Evolutionary conservation across 257 asterid genomes (phyloP), one percentile per base, ranked within the genome.

Genomic region (Gentiana dahurica): DNA sequence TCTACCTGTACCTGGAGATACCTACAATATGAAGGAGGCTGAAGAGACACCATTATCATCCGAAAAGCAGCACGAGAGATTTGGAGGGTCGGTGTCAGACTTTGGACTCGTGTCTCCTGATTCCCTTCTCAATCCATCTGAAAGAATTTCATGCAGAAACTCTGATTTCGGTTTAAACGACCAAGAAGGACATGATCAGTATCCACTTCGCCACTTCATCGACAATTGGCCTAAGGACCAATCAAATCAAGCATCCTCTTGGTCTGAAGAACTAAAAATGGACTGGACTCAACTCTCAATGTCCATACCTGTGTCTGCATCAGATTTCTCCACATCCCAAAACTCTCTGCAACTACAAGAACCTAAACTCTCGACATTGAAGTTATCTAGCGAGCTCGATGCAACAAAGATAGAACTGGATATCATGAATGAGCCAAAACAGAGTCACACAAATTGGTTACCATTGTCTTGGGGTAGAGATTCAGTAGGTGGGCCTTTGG

Each of bases 251-350:
- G 58, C 65, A 54, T 53, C 89, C 8, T 53, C 84, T 4, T 82
- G 95, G 94, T 72, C 79, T 0, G 84, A 76, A 47, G 78, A 86
- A 60, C 79, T 77, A 12, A 79, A 77, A 68, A 72, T 92, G 1
- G 94, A 85, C 61, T 85, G 96, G 89, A 91, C 96, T 36, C 94
- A 79, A 56, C 95, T 91, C 7, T 87, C 98, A 3, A 91, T 91
- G 93, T 78, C 98, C 11, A 87, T 85, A 62, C 94, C 97, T 5
- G 57, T 72, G 64, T 68, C 79, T 43, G 72, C 76, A 58, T 60
- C 74, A 0, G 85, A 77, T 67, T 84, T 87, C 64, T 75, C 87
- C 12, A 69, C 85, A 12, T 74, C 94, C n/a, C 63, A 82, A 2
- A 63, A 64, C 48, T 74, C 86, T 11, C 84, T 92, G 6, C 70